These are phyloP conservation scores for Phytophthora cryptogea DNA, from an alignment of 352 stramenopile species.

Conservation along the genomic window DNA sequence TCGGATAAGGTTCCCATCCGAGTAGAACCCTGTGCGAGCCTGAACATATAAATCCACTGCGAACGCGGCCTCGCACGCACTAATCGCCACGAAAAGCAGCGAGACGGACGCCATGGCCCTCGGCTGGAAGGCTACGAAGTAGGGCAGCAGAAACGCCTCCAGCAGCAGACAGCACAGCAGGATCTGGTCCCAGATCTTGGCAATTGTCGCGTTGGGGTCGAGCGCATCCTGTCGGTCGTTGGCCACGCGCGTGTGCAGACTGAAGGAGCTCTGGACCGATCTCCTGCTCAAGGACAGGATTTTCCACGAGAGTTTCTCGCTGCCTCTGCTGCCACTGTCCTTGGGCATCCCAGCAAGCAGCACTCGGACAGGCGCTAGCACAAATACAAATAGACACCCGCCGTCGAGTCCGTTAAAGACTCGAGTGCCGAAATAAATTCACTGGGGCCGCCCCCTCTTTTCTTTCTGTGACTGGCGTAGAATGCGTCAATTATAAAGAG, in stretches of 20 bases:
- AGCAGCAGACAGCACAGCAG: constrained; percentile 50
- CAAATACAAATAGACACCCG: no score
- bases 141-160: constrained; percentile 62
- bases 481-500: no score
- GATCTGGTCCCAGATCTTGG: constrained; percentile 61
- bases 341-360: no score
- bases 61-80: constrained; percentile 51
- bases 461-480: no score
- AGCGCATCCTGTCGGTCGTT: constrained; percentile 39
- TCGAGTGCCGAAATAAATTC: no score
- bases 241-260: constrained; percentile 17
- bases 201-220: constrained; percentile 43
- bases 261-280: constrained; percentile 18
- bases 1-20: constrained; percentile 59
- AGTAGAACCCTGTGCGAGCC: constrained; percentile 61
- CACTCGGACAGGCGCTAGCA: no score
- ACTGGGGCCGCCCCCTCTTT: no score
- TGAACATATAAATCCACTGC: constrained; percentile 60
- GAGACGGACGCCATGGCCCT: constrained; percentile 23
- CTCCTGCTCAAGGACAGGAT: constrained; percentile 5
- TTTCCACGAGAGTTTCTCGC: constrained; percentile 21
- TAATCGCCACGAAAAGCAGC: constrained; percentile 30
- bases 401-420: no score
- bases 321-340: constrained; percentile 1
- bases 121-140: constrained; percentile 50